Evolutionary conservation across 2,329 filamentous ascomycete genomes (phyloP), one percentile per base, ranked within the genome.

Genomic region (Domatiomyces catenatus): DNA sequence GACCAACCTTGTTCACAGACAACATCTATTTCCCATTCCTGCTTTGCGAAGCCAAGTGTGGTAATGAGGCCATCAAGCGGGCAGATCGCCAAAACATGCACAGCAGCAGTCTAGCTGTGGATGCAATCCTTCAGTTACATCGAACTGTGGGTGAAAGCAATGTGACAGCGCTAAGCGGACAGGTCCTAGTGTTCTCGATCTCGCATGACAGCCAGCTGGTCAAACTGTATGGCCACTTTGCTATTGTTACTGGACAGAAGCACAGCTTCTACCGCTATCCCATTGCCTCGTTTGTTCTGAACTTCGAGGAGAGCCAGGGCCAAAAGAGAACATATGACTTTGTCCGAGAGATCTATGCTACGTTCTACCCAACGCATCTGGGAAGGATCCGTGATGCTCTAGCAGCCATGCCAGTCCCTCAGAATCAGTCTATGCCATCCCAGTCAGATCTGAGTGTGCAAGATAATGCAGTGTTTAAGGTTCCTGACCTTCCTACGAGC

Each of bases 21-120:
- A 60, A 67, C 4, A 73, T 75, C 63, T 71, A 69, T 61, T 74
- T 76, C 54, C 71, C 71, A 8, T 76, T 75, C 54, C 61, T 76
- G 0, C 67, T 68, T 0, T 71, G 66, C 58, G 69, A 76, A 57
- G 70, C 73, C 1, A 73, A 74, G 58, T 71, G 66, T 52, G 65
- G 69, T 44, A 58, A 60, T 22, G 61, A 54, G 22, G 62, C 57
- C 1, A 67, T 57, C 53, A 60, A 64, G 32, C 54, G 60, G 43
- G 59, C 64, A n/a, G 57, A 63, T 52, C 55, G 59, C 52, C 63
- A 60, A 45, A 61, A 61, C 43, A 59, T 57, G 12, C 56, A 63
- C 47, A 62, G 60, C 50, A 59, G 58, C 50, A 62, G 56, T 8
- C n/a, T 61, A 20, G 69, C 68, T 1, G 64, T 67, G 45, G 63